Base-by-base conservation (phyloP, 2,329 filamentous ascomycete genomes). In the Beauveria bassiana region DNA sequence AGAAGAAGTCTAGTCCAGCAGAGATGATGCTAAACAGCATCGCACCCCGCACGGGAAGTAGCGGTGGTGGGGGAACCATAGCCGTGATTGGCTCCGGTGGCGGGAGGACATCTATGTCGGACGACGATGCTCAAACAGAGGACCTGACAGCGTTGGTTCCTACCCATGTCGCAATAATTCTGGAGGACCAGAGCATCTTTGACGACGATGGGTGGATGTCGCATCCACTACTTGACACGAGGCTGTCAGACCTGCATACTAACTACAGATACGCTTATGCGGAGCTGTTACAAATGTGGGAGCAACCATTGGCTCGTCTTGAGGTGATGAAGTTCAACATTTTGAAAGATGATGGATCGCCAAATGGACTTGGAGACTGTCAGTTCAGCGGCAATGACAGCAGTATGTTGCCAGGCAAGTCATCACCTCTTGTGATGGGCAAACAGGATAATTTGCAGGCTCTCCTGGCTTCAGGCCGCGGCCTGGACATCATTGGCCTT, bases 271-370 rank as follows among this genome's bases (percentile, higher is more conserved):
- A 84, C 63, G 79, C 81, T 1, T 89, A 89, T 66, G 85, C 86
- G n/a, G 85, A 88, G 71, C 80, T 89, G 72, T 77, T 89, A 3
- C 86, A 86, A 65, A 82, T 85, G 73, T 89, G 86, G 86, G 77
- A 79, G 2, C 80, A 86, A 61, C 85, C 85, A 0, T 73, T 88
- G 5, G 79, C 83, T 38, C 78, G 86, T 20, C 78, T 89, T 1
- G 86, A 89, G 69, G 81, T 89, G 31, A 79, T 89, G 73, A 89
- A 89, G 68, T 89, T 88, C 68, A 88, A 88, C 64, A 79, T 84
- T 4, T 74, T 88, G 45, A 81, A 81, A 60, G 81, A 82, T 28
- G 77, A 80, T 53, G 67, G 52, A 66, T 70, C 61, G 24, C 65
- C 22, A 31, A 42, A 40, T 34, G 50, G 42, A 2, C 50, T 47